These are phyloP conservation scores for Coemansia sp. DNA, from an alignment of 192 early-diverging fungal species.

Conservation along the genomic window DNA sequence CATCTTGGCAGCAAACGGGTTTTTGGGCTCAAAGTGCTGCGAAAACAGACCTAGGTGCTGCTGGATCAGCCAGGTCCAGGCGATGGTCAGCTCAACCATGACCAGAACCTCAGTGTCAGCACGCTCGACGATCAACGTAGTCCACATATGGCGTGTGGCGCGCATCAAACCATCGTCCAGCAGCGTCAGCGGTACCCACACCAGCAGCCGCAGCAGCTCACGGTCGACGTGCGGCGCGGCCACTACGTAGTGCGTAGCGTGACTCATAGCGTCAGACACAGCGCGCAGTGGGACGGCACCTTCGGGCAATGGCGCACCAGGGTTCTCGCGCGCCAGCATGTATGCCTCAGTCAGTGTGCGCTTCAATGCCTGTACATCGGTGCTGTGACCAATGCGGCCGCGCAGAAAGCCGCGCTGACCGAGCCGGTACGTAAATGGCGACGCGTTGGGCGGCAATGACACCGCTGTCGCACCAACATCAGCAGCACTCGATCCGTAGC, in stretches of 20 bases:
- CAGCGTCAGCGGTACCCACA: conserved; percentile 80
- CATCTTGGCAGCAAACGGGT: conserved; percentile 90
- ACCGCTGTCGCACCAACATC: conserved; percentile 4
- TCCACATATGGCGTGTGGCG: conserved; percentile 86
- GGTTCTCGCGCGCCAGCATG: conserved; percentile 20
- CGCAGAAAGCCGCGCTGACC: conserved; percentile 41
- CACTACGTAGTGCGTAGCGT: conserved; percentile 30
- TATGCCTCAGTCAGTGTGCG: conserved; percentile 28
- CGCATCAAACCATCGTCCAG: conserved; percentile 80
- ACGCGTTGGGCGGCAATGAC: conserved; percentile 35
- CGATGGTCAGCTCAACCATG: conserved; percentile 78
- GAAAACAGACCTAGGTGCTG: conserved; percentile 84
- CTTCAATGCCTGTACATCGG: conserved; percentile 37
- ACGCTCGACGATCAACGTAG: conserved; percentile 77
- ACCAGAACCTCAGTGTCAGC: conserved; percentile 71
- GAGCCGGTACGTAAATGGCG: conserved; percentile 38
- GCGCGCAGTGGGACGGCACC: conserved; percentile 10
- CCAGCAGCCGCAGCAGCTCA: conserved; percentile 75
- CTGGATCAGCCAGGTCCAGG: conserved; percentile 80
- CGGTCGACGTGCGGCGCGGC: conserved; percentile 20
- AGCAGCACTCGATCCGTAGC: conserved; percentile 14
- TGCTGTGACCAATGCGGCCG: conserved; percentile 25
- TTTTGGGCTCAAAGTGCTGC: conserved; percentile 48
- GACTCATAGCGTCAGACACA: conserved; percentile 21
- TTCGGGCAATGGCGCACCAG: conserved; percentile 25